Evolutionary conservation across 176 grass and related monocot genomes (phyloP).

Genomic region (Carex cristatella): DNA sequence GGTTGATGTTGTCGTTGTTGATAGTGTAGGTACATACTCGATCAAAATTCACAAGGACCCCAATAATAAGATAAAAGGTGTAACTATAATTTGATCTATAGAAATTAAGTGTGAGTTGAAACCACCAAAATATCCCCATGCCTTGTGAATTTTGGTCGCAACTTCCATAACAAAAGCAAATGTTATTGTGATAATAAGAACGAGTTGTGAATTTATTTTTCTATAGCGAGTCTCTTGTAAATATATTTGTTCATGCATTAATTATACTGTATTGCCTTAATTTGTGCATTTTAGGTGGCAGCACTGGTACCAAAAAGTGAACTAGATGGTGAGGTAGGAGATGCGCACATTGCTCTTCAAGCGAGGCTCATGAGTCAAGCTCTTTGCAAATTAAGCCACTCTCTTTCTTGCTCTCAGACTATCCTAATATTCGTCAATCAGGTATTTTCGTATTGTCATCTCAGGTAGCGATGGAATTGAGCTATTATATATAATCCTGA

Average conservation of each 20-base stretch:
- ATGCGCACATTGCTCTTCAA: conserved; percentile 45
- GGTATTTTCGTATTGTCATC: conserved; percentile 16
- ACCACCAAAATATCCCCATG: not conserved
- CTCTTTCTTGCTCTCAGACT: conserved; percentile 37
- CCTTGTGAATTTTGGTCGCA: not conserved
- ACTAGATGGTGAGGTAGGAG: conserved; percentile 49
- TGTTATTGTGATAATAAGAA: not conserved
- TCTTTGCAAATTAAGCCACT: conserved; percentile 45
- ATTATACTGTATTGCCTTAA: not conserved
- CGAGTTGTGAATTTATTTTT: not conserved
- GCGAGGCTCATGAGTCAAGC: conserved; percentile 51
- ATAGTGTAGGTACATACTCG: conserved; percentile 43
- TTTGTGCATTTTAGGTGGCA: conserved; percentile 32
- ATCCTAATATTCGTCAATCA: conserved; percentile 47
- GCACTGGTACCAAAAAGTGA: conserved; percentile 54
- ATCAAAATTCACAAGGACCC: too few relatives aligned
- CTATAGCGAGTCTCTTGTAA: not conserved
- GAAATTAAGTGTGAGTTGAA: not conserved
- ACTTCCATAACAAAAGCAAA: not conserved
- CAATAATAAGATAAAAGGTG: not conserved
- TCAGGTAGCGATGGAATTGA: not conserved
- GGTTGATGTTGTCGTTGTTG: conserved; percentile 49
- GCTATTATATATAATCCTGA: not conserved
- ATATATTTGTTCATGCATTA: not conserved
- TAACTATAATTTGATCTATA: not conserved